Evolutionary conservation across 2,329 filamentous ascomycete genomes (phyloP), one percentile per base, ranked within the genome.

Genomic region (Sclerotinia subarctica): DNA sequence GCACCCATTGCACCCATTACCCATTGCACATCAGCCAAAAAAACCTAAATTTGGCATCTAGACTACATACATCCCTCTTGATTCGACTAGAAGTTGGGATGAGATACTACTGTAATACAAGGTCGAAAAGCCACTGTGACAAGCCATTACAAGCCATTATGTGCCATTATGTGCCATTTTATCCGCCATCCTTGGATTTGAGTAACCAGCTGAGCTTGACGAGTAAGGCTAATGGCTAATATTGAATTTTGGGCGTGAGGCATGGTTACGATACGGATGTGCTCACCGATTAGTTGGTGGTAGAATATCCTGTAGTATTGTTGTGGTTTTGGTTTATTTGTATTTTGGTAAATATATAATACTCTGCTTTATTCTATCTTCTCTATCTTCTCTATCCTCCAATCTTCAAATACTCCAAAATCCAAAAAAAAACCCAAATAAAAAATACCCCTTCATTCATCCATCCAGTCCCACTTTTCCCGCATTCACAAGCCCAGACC

Each of bases 181-280:
- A 26, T 29, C 17, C 57, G 17, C 38, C 57, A 46, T 46, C n/a
- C 32, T 32, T 21, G 57, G 24, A 17, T 17, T 59, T n/a, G 57
- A 29, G 57, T 59, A 59, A 59, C 42, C 42, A 32, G 21, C 21
- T 29, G n/a, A 5, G 42, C 42, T 42, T 46, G 56, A 46, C 38
- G 24, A 59, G 56, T 24, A n/a, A 46, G 57, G 24, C 57, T 19
- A 46, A 59, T 59, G 57, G 24, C 57, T 19, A 46, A 59, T 59
- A 59, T 59, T 59, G 57, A 44, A 46, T 46, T 59, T 59, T 13
- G 26, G 38, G 51, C 24, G 38, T 21, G 56, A 59, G 19, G 56
- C 42, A 10, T 59, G 38, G 24, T 29, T 29, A 32, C 13, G 15
- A 21, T 10, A 38, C 11, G 52, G 52, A 54, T 32, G 52, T 46